phyloP scores from a whole-genome alignment of 257 asterid genomes.

The Solanum ossicruentum region DNA sequence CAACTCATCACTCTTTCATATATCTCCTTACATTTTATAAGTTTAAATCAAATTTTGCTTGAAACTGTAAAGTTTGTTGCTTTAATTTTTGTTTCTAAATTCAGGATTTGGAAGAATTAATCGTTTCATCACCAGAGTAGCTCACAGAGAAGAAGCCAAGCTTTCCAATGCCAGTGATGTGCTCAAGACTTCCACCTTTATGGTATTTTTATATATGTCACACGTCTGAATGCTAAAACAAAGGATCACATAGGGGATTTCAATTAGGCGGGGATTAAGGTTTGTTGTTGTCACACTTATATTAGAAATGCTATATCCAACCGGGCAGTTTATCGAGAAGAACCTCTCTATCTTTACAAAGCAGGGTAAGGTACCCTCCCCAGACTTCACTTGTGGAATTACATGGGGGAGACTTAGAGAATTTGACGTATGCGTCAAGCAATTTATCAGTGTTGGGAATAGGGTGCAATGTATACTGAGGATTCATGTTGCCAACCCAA shows the following conservation, averaged over 20 bases:
- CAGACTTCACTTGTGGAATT: background rate
- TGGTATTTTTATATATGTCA: background rate
- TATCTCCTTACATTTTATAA: background rate
- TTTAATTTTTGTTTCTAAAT: background rate
- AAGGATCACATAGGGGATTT: background rate
- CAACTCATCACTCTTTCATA: background rate
- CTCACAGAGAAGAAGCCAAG: background rate
- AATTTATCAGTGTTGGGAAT: background rate
- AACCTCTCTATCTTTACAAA: background rate
- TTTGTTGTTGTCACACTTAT: background rate
- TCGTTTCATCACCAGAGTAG: background rate
- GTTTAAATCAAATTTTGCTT: background rate
- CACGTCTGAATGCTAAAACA: background rate
- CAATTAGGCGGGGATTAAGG: background rate
- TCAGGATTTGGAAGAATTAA: slow-evolving; percentile 3
- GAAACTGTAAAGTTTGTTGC: background rate
- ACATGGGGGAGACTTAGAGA: background rate
- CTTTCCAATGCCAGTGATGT: background rate
- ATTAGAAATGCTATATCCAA: background rate
- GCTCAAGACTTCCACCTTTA: background rate
- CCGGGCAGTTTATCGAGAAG: background rate
- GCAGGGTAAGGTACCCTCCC: background rate
- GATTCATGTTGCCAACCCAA: background rate
- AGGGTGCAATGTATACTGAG: background rate
- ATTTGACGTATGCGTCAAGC: background rate